Percentiles rank a stretch among this genome's conserved stretches.
These are phyloP conservation scores for Penicillium ochrochloron DNA, from an alignment of 495 filamentous ascomycete species.

Conservation along the genomic window DNA sequence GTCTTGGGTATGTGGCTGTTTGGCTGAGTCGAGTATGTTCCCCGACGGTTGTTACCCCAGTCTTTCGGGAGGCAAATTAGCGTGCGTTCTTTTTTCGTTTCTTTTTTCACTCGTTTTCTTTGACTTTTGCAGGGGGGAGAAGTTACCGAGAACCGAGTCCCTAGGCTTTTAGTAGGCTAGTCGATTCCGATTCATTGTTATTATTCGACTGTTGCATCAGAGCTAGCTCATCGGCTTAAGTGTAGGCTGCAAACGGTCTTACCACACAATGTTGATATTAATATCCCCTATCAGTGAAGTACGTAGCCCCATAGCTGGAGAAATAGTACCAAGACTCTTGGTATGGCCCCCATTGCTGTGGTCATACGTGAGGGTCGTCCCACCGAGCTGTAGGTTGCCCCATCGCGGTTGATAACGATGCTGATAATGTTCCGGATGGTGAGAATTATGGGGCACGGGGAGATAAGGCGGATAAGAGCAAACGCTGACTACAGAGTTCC, in stretches of 20 bases:
- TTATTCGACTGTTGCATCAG: not conserved
- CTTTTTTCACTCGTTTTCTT: not conserved
- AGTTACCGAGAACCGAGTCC: not conserved
- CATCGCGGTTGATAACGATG: constrained; percentile 1
- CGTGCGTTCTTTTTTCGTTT: not conserved
- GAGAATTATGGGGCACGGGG: not conserved
- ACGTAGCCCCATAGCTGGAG: not conserved
- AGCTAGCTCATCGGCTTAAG: not conserved
- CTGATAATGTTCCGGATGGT: not conserved
- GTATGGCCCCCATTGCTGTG: not conserved
- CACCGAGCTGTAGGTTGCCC: constrained; percentile 1
- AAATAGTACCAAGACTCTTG: not conserved
- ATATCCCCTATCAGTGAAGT: not conserved
- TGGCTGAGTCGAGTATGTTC: not conserved
- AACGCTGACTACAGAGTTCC: not conserved
- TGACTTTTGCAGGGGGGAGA: not conserved
- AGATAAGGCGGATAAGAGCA: not conserved
- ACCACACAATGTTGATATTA: not conserved
- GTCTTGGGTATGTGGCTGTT: constrained; percentile 3
- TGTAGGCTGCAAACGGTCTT: not conserved
- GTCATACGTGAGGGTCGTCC: not conserved
- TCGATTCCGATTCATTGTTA: not conserved
- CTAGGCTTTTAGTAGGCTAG: not conserved
- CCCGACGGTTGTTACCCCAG: constrained; percentile 8
- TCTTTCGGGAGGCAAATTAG: constrained; percentile 5